A percentile compares a stretch with the other conserved stretches of the same genome.
These are phyloP conservation scores for Phoenix dactylifera DNA, from an alignment of 176 grass and related monocot species.

Conservation along the genomic window DNA sequence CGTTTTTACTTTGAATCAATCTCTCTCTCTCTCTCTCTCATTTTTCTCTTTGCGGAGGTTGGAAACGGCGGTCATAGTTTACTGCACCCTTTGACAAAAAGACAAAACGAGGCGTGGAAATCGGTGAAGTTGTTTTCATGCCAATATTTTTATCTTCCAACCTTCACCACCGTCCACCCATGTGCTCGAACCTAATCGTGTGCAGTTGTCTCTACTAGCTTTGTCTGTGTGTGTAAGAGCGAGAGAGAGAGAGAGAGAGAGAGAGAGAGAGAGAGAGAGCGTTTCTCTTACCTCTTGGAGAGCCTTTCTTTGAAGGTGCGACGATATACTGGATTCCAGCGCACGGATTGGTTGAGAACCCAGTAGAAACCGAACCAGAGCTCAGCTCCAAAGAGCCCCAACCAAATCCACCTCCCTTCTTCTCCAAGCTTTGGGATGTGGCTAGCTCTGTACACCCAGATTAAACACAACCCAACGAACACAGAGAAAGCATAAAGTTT, in stretches of 20 bases:
- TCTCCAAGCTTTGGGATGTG: slow-evolving; percentile 21
- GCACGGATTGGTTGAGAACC: slow-evolving; percentile 57
- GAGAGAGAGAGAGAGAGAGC: neutral
- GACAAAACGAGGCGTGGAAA: no score
- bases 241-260: neutral
- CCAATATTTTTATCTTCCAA: no score
- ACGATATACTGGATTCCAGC: slow-evolving; percentile 45
- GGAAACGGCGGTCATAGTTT: no score
- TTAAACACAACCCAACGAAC: slow-evolving; percentile 33
- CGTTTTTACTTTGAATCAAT: no score
- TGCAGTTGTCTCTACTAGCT: no score
- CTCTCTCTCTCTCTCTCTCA: no score
- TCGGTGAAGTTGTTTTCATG: no score
- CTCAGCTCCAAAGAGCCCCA: slow-evolving; percentile 53
- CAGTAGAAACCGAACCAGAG: slow-evolving; percentile 67
- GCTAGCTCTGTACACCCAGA: slow-evolving; percentile 36
- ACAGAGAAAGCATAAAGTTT: slow-evolving; percentile 38
- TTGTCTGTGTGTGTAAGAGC: neutral
- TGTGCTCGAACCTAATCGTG: no score
- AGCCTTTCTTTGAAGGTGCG: slow-evolving; percentile 46
- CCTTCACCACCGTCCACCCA: no score
- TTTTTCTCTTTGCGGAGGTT: no score
- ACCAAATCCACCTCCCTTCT: slow-evolving; percentile 27
- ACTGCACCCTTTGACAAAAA: no score
- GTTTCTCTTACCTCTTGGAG: slow-evolving; percentile 34